Evolutionary conservation across 768 basidiomycete genomes (phyloP), one percentile per base, ranked within the genome.

Genomic region (Suillus subalutaceus): DNA sequence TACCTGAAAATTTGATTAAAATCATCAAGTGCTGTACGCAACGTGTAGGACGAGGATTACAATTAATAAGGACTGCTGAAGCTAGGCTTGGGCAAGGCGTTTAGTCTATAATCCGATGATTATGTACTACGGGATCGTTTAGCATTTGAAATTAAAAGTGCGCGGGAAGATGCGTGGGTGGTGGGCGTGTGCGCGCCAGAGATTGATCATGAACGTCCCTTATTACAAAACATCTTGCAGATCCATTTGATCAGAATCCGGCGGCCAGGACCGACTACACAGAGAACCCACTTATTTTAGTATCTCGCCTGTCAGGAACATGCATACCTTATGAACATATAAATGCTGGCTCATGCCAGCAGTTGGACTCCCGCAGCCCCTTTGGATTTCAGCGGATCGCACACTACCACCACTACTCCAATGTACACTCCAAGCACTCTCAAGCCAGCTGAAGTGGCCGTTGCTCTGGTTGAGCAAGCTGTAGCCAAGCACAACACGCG

Each of bases 401-500:
- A 48, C 43, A 8, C n/a, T n/a, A 18, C 32, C 26, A 26, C 46
- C 0, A 50, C 23, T 48, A 68, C 62, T 48, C 72, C 72, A 72
- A 59, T 72, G 1, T 68, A 74, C 30, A 55, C 71, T 23, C 76
- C 81, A 52, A 81, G 78, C 68, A 90, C 88, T 44, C 80, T 90
- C 71, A 85, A 79, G 68, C 89, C 89, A 46, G 79, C 80, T 10
- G 80, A 87, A 73, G 89, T 90, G 38, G 85, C 90, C 37, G 81
- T 78, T 10, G 74, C 75, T 61, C 81, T 91, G 75, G 80, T 92
- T 66, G 80, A 89, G 69, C 71, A 79, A 57, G 88, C 84, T 50
- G 80, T 90, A 32, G 74, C 73, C 15, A 92, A 92, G 75, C 91
- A 92, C 72, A 82, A 80, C 56, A 88, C 88, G 52, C 85, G 88